Evolutionary conservation across 805 yeast genomes (phyloP), one percentile per base, ranked within the genome.

Genomic region (Jamesozyma piceae): DNA sequence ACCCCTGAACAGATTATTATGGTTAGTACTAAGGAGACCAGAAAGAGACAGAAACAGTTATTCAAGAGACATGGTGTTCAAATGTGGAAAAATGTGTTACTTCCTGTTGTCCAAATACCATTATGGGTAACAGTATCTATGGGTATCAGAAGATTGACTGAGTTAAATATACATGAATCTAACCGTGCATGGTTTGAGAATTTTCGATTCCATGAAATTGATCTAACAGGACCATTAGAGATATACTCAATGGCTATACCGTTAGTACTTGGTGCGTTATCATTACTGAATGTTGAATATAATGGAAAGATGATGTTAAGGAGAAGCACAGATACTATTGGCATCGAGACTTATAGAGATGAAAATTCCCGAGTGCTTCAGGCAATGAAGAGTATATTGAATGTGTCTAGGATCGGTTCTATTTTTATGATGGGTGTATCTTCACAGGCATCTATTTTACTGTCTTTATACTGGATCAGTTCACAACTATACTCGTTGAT

Each of bases 381-480:
- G 36, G 51, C 60, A 18, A 39, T 55, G 37, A 50, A 50, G 13
- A 73, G 86, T 2, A 55, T 89, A 29, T 71, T 84, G 42, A 86
- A 78, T 47, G 55, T 84, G 2, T 76, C 94, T 2, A 69, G 96
- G 53, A 69, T 85, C 49, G 78, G 90, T 19, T 77, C 84, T 41
- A 77, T 88, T 1, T 77, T 85, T 49, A 68, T 90, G 63, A 86
- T 87, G 82, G 88, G 87, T 4, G 68, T 88, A 17, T 72, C 95
- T 0, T 75, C 88, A 33, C 92, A 88, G 53, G 94, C 95, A 0
- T 95, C 97, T 0, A 68, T 80, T 24, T 86, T 94, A 0, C 65
- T 89, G 29, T 76, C 82, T 0, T 58, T 87, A n/a, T 90, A 89
- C 63, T 90, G 97, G 98, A 72, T 86, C 26, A 78, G 90, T 37